Percentiles rank a stretch among this genome's conserved stretches.
phyloP scores from a whole-genome alignment of 345 rosid genomes.

The Eucalyptus globulus region DNA sequence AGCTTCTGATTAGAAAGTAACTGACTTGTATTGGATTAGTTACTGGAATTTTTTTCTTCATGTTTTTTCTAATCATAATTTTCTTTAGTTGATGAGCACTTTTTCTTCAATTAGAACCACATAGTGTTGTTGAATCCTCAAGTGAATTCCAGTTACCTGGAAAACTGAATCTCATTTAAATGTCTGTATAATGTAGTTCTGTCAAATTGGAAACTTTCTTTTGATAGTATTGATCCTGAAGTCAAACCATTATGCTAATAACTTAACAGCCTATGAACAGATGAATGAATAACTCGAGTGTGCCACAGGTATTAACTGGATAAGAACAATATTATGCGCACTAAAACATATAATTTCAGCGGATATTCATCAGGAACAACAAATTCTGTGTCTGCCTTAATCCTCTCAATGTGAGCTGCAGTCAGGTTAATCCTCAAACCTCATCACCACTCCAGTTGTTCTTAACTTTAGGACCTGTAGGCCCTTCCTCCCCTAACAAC shows the following conservation, averaged over 20 bases:
- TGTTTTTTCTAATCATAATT: not conserved
- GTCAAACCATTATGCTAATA: not conserved
- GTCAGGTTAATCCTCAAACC: not conserved
- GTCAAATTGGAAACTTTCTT: not conserved
- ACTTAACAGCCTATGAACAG: not conserved
- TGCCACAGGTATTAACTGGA: not conserved
- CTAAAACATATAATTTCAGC: not conserved
- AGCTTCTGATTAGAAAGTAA: not conserved
- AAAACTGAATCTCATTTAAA: not conserved
- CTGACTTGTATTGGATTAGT: not conserved
- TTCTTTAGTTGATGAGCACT: not conserved
- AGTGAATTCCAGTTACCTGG: not conserved
- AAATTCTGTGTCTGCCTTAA: not conserved
- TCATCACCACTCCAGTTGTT: conserved; percentile 64
- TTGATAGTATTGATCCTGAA: not conserved
- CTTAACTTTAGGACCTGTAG: conserved; percentile 72
- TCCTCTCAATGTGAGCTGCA: not conserved
- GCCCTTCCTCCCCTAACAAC: conserved; percentile 71
- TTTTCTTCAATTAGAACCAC: not conserved
- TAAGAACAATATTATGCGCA: not conserved
- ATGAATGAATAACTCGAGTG: not conserved
- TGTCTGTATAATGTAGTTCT: not conserved
- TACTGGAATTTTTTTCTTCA: not conserved
- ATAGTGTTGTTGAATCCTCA: not conserved
- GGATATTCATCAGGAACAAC: not conserved